Evolutionary conservation across 345 rosid species (phyloP), one percentile per base, ranked within the genome.

Genomic region (Rhodamnia argentea): DNA sequence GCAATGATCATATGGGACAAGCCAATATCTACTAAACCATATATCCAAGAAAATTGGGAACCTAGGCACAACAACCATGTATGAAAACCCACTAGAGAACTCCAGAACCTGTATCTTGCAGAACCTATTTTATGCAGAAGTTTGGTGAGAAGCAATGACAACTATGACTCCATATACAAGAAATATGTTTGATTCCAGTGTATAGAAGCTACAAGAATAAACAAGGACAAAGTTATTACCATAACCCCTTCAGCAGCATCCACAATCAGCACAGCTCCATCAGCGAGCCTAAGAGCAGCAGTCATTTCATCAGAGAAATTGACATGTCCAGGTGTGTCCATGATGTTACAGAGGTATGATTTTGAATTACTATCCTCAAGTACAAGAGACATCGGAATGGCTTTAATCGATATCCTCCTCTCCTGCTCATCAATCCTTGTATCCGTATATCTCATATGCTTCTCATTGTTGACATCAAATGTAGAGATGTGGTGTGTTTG

Each of bases 181-280:
- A 70, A 18, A 37, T 6, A 60, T 4, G 47, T 11, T 15, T 70
- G 26, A 37, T 70, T 70, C 81, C 47, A 37, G 81, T 70, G 2
- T 53, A 82, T 12, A 84, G 23, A 42, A n/a, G 15, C 29, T 3
- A 26, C 81, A 60, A 24, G 13, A 29, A 50, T 15, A 47, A 60
- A 16, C 42, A 44, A 84, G n/a, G 78, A 60, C n/a, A 23, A 24
- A 64, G 40, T 16, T 82, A 9, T 83, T 84, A 92, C 94, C 92
- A 91, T 89, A 51, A 97, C 96, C 86, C 99, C 99, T 92, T 96
- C 99, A 87, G 96, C 99, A 60, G 99, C 99, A 92, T 97, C 99
- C 86, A 96, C 99, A 88, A 97, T 88, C 87, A 97, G 90, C 85
- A 97, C 98, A 82, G 96, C 99, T 88, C 99, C 99, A 88, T 97